These are phyloP conservation scores for Metschnikowia chrysomelidarum DNA, from an alignment of 805 yeast genomes.

Conservation along the genomic window DNA sequence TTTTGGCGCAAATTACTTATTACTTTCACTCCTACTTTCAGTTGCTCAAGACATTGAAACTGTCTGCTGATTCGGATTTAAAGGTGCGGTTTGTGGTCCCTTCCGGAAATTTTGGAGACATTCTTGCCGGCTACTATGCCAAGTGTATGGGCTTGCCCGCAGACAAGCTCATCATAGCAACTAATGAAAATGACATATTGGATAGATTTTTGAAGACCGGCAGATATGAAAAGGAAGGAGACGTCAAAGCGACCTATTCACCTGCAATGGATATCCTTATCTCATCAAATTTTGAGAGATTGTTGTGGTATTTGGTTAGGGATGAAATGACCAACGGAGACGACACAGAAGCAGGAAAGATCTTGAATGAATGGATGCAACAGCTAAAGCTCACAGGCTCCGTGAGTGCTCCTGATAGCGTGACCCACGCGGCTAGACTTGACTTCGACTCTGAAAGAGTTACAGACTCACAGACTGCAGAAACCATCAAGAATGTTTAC, in stretches of 20 bases:
- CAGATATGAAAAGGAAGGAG: conserved; percentile 69
- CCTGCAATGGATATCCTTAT: conserved; percentile 99
- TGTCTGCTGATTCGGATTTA: conserved; percentile 8
- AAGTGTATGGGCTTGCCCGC: conserved; percentile 93
- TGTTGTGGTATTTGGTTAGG: conserved; percentile 89
- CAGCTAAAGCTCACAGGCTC: conserved; percentile 74
- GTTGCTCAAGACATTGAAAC: conserved; percentile 39
- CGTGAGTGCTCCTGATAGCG: conserved; percentile 64
- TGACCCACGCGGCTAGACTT: conserved; percentile 60
- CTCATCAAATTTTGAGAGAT: conserved; percentile 94
- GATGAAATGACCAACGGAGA: conserved; percentile 55
- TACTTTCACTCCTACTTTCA: conserved; percentile 91
- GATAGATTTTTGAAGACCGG: conserved; percentile 91
- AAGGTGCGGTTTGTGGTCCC: conserved; percentile 89
- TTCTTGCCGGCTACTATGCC: conserved; percentile 94
- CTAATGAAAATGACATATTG: conserved; percentile 92
- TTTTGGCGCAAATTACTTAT: conserved; percentile 95
- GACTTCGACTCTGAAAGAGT: conserved; percentile 82
- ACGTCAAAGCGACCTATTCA: conserved; percentile 84
- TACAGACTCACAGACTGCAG: conserved; percentile 71
- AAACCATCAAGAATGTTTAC: conserved; percentile 73
- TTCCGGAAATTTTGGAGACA: conserved; percentile 97
- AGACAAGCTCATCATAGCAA: conserved; percentile 84
- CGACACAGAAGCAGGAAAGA: conserved; percentile 68
- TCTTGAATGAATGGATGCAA: conserved; percentile 72